A percentile compares a stretch with the other conserved stretches of the same genome.
Evolutionary conservation across 768 basidiomycete species (phyloP).

Genomic region (Coprinopsis strossmayeri): DNA sequence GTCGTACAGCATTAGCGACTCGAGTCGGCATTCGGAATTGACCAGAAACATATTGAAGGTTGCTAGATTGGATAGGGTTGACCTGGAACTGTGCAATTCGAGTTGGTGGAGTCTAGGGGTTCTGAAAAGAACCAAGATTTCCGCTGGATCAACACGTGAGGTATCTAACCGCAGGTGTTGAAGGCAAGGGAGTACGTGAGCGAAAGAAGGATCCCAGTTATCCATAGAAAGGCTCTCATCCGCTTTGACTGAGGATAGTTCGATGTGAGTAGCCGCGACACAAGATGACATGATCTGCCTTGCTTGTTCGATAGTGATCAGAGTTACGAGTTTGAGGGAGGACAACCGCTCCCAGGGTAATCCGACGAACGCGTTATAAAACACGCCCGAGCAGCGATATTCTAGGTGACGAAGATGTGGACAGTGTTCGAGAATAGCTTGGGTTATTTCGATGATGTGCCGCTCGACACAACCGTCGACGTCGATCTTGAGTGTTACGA

Average conservation of each 20-base stretch:
- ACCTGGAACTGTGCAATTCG: not conserved
- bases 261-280: not conserved
- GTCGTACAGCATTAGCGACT: not conserved
- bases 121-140: not conserved
- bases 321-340: not conserved
- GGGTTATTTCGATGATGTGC: not conserved
- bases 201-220: not conserved
- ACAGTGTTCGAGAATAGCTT: not conserved
- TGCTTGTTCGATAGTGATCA: not conserved
- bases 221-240: not conserved
- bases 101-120: not conserved
- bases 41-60: not conserved
- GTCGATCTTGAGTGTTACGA: not conserved
- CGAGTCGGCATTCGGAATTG: not conserved
- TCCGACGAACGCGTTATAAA: not conserved
- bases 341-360: not conserved
- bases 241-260: not conserved
- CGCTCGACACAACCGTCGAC: not conserved
- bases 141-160: not conserved
- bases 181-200: not conserved
- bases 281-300: not conserved
- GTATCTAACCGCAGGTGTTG: not conserved
- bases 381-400: not conserved
- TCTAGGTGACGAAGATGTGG: not conserved
- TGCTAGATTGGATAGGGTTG: not conserved